Evolutionary conservation across 106 monocot genomes (phyloP), one percentile per base, ranked within the genome.

Genomic region (Xerophyta viscosa): DNA sequence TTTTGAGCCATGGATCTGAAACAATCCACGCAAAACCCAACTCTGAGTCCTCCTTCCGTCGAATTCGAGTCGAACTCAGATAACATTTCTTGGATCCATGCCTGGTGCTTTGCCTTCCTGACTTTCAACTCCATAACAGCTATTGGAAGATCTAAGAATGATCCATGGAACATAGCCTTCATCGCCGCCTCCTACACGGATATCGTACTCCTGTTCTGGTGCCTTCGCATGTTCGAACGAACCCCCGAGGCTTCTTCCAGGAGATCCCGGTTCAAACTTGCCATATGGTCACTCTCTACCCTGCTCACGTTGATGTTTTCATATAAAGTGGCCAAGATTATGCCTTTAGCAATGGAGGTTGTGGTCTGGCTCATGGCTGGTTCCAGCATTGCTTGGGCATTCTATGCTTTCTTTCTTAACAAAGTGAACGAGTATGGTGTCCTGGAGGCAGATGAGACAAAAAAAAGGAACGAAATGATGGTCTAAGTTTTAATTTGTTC

Each of bases 271-370:
- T 22, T 67, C 0, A 67, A 74, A 61, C 27, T 0, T 1, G 26
- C 41, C 15, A 55, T 73, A 10, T 73, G 73, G 73, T 36, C 18
- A 3, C 60, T 73, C 20, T 24, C 73, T 12, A 41, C 73, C 7
- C 2, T 61, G n/a, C 60, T 73, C 20, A 73, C 66, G 9, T 19
- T 29, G 17, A 66, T 73, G 60, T 67, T 73, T 29, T 48, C 73
- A 0, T 56, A 54, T 30, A 52, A 48, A 7, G 73, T 73, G 13
- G 53, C 73, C 0, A 52, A 45, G 10, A 9, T 72, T 17, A 60
- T 66, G 65, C 65, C 65, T 0, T 17, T 29, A 3, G 29, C 46
- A 0, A 41, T 54, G 0, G 47, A 43, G 2, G 28, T 28, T 0
- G 15, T 56, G 20, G 48, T 73, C 0, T 73, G 73, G 73, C 52